Base-by-base conservation (phyloP, 805 yeast genomes). In the Hanseniaspora mollemarum region DNA sequence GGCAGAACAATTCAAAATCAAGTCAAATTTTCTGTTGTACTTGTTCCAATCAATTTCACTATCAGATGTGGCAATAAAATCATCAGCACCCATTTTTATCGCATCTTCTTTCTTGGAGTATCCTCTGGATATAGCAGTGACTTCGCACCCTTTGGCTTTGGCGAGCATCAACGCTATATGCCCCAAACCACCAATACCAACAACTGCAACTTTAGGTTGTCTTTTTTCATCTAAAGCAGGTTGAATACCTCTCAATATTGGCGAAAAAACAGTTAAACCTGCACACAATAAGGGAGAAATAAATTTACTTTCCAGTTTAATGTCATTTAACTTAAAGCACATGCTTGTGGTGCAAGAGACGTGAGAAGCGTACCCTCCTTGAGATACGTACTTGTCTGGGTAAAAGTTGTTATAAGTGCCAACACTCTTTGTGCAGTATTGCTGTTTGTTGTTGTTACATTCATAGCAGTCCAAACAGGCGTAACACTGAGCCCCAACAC, bases 261-360 rank as follows among this genome's bases (percentile, higher is more conserved):
- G 81, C 26, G 76, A 72, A 57, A 65, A 76, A 16, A 71, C 75
- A 7, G 80, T 76, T 53, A 75, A 65, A 43, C 80, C 81, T 53
- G 77, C 81, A 63, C 80, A 76, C 59, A 76, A 60, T 64, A 76
- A 62, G 26, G 81, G 80, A 21, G 79, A 79, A 40, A 70, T 77
- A 38, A 59, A 60, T 29, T 59, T 63, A 7, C 73, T 61, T n/a
- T 60, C 65, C 53, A 76, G 57, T 15, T 50, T 60, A 24, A 45
- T 45, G 7, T 73, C 76, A 3, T 80, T 80, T 53, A 76, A 71
- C 13, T 68, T 67, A 61, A 74, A 73, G 12, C 68, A 71, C 59
- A 70, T 74, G 43, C 67, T 63, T 54, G 70, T 68, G 55, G 71
- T 64, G 32, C 67, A 72, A 54, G 73, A 65, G 46, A 70, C 58